Percentiles rank a stretch among this genome's conserved stretches.
These are phyloP conservation scores for Gastroboletus turbinatus DNA, from an alignment of 1,284 basidiomycete genomes.

Conservation along the genomic window DNA sequence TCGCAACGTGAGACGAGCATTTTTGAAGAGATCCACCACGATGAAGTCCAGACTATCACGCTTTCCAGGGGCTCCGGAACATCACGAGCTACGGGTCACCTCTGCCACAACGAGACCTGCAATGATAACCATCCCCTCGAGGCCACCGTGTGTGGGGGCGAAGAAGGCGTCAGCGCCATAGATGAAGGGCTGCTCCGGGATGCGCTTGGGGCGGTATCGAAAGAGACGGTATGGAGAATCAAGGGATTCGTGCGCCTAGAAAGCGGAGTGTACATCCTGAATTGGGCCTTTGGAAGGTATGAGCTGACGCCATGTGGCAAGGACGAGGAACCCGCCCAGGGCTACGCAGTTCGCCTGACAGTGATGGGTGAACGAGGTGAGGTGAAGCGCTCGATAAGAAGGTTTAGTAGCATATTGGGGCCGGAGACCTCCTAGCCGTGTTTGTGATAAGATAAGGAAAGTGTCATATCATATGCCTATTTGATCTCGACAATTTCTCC, in stretches of 20 bases:
- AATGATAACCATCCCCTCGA: conserved; percentile 6
- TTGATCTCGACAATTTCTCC: conserved; percentile 7
- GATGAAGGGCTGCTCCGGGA: conserved; percentile 38
- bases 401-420: conserved; percentile 55
- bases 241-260: conserved; percentile 78
- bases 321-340: conserved; percentile 35
- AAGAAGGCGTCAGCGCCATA: conserved; percentile 4
- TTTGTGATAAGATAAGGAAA: conserved; percentile 25
- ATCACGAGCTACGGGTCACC: conserved; percentile 17
- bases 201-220: conserved; percentile 57
- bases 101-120: conserved; percentile 32
- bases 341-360: conserved; percentile 58
- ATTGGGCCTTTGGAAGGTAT: conserved; percentile 89
- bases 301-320: conserved; percentile 54
- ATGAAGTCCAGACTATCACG: conserved; percentile 82
- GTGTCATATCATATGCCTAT: conserved; percentile 10
- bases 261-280: conserved; percentile 61
- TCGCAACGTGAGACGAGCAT: background rate
- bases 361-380: conserved; percentile 89
- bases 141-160: background rate
- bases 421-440: conserved; percentile 27
- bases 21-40: conserved; percentile 47
- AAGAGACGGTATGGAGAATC: conserved; percentile 72
- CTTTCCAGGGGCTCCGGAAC: conserved; percentile 46
- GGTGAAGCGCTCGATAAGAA: conserved; percentile 57